Evolutionary conservation across 2,329 filamentous ascomycete species (phyloP).

Genomic region (Shiraia sp.): DNA sequence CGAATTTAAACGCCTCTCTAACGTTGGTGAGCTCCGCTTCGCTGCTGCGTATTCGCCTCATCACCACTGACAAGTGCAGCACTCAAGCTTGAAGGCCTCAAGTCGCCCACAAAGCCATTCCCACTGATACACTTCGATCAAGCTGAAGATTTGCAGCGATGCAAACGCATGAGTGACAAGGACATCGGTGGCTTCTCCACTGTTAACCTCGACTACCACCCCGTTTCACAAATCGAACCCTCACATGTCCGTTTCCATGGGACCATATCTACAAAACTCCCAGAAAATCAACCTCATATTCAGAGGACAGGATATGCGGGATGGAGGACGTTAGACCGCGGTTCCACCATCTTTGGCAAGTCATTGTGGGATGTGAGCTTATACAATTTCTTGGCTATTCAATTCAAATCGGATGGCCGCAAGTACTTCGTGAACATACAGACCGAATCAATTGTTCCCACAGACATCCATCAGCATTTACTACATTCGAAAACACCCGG

Average conservation of each 20-base stretch:
- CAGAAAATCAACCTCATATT: constrained; percentile 71
- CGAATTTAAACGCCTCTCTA: constrained; percentile 61
- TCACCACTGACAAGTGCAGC: constrained; percentile 53
- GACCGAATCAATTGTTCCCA: constrained; percentile 88
- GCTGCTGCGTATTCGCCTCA: constrained; percentile 24
- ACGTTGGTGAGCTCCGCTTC: constrained; percentile 51
- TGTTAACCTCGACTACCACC: constrained; percentile 69
- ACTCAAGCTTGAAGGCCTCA: constrained; percentile 70
- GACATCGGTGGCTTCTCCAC: constrained; percentile 86
- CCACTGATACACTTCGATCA: constrained; percentile 67
- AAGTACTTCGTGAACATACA: constrained; percentile 96
- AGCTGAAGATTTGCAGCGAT: constrained; percentile 47
- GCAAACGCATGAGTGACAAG: constrained; percentile 82
- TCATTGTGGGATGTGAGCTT: constrained; percentile 87
- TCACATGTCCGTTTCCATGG: constrained; percentile 84
- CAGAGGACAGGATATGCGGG: constrained; percentile 85
- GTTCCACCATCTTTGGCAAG: constrained; percentile 80
- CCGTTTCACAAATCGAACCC: constrained; percentile 51
- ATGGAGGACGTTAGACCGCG: constrained; percentile 80
- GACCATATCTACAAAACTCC: constrained; percentile 82
- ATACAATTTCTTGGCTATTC: constrained; percentile 83
- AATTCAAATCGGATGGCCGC: constrained; percentile 86
- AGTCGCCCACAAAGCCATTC: constrained; percentile 65
- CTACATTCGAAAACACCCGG: constrained; percentile 78
- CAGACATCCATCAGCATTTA: constrained; percentile 95